Conservation (phyloP, 2,329 filamentous ascomycete species). For the Diaporthe sp. region DNA sequence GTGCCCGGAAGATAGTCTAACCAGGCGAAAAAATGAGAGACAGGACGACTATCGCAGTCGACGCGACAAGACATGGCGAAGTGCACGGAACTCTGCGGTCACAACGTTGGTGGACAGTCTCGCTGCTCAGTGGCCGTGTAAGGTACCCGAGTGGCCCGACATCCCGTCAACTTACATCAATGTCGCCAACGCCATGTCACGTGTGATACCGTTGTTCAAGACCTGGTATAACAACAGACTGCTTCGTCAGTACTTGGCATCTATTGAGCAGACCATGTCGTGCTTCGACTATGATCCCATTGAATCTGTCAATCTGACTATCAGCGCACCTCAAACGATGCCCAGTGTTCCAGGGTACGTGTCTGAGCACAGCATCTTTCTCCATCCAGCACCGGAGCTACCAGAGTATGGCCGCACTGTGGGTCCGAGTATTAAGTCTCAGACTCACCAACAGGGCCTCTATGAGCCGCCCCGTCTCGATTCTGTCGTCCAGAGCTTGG, state of each 20-base stretch:
- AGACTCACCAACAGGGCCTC: neutral
- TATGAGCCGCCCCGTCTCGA: neutral
- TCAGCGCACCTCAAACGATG: neutral
- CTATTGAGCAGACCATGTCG: neutral
- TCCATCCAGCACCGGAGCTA: neutral
- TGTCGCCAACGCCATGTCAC: neutral
- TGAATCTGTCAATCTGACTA: neutral
- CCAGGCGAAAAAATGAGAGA: neutral
- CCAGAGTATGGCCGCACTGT: neutral
- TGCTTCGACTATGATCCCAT: neutral
- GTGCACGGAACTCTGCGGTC: neutral
- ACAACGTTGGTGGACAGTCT: neutral
- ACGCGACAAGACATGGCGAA: neutral
- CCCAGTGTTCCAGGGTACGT: neutral
- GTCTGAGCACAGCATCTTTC: neutral
- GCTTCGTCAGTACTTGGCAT: conserved; percentile 38
- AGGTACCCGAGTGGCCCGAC: neutral
- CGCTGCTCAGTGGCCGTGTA: conserved; percentile 21
- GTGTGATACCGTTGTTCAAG: conserved; percentile 30
- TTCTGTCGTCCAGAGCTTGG: neutral
- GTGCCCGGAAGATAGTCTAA: neutral
- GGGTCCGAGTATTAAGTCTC: too few relatives aligned
- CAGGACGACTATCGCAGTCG: neutral
- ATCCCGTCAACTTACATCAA: neutral
- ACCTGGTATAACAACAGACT: conserved; percentile 42